Percentiles rank a stretch among this genome's conserved stretches.
These are phyloP conservation scores for Diaporthe aspalathi DNA, from an alignment of 2,329 filamentous ascomycete genomes.

Conservation along the genomic window DNA sequence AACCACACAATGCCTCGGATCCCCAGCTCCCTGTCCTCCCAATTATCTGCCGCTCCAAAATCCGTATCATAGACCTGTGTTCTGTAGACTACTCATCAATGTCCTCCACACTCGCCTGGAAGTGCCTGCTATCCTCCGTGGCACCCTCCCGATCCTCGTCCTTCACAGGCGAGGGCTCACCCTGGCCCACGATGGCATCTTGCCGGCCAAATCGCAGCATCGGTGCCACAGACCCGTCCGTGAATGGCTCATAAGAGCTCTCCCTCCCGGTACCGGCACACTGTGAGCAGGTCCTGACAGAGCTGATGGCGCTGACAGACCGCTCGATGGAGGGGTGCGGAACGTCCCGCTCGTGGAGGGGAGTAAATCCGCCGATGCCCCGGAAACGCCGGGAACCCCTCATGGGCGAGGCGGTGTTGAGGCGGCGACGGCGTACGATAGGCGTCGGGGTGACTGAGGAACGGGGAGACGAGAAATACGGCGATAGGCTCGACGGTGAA, in stretches of 20 bases:
- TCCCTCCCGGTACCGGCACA: background rate
- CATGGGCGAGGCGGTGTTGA: background rate
- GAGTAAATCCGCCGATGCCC: background rate
- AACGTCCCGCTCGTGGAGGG: background rate
- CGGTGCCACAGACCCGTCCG: background rate
- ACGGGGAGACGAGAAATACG: background rate
- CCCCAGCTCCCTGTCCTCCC: background rate
- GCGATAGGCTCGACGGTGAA: background rate
- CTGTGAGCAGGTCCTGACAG: background rate
- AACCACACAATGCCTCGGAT: background rate
- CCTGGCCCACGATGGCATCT: background rate
- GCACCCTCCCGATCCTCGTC: background rate
- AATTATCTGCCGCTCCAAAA: background rate
- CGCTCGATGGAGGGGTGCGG: background rate
- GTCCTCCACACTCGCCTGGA: slow-evolving; percentile 5
- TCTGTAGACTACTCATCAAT: background rate
- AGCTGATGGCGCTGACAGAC: background rate
- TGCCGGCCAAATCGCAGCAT: background rate
- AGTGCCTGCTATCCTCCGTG: background rate
- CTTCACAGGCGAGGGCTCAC: background rate
- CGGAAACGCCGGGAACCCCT: background rate
- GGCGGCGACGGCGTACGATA: background rate
- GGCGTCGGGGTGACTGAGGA: background rate
- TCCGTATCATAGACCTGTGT: background rate
- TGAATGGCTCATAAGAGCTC: background rate